Conservation (phyloP, 306 rosid species). For the Comarum palustre region DNA sequence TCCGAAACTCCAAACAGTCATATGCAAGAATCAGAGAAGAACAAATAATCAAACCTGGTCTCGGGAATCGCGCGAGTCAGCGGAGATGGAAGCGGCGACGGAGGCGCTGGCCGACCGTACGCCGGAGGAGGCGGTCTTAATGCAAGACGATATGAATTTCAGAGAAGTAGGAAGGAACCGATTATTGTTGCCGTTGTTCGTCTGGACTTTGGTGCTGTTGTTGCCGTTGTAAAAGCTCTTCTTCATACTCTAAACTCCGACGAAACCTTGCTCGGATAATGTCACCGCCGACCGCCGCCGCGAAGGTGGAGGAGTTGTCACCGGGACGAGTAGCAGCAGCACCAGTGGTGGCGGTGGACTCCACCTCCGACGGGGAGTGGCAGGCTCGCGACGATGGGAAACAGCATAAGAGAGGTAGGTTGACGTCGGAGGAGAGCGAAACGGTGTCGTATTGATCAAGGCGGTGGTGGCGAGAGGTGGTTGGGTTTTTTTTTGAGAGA, state of each 20-base stretch:
- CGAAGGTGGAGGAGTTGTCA: background rate
- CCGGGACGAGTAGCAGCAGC: slow-evolving; percentile 14
- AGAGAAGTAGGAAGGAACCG: slow-evolving; percentile 81
- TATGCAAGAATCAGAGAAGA: background rate
- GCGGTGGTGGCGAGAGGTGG: slow-evolving; percentile 20
- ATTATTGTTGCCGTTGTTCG: slow-evolving; percentile 23
- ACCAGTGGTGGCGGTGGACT: slow-evolving; percentile 32
- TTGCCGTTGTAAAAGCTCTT: slow-evolving; percentile 56
- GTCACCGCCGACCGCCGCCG: slow-evolving; percentile 42
- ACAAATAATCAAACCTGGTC: slow-evolving; percentile 58
- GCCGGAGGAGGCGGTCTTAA: slow-evolving; percentile 88
- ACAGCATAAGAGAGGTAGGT: slow-evolving; percentile 44
- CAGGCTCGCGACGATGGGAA: slow-evolving; percentile 53
- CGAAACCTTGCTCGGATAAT: background rate
- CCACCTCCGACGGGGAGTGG: slow-evolving; percentile 55
- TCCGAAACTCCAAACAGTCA: background rate
- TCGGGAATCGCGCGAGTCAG: slow-evolving; percentile 52
- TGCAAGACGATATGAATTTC: slow-evolving; percentile 84
- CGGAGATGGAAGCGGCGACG: slow-evolving; percentile 77
- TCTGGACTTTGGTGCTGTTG: slow-evolving; percentile 32
- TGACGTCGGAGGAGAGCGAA: slow-evolving; percentile 14
- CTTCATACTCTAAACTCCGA: slow-evolving; percentile 50
- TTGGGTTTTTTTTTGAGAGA: background rate
- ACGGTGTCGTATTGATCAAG: slow-evolving; percentile 33
- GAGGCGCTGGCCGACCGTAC: slow-evolving; percentile 80